Evolutionary conservation across 2,329 filamentous ascomycete genomes (phyloP).

Genomic region (Verticillium longisporum): DNA sequence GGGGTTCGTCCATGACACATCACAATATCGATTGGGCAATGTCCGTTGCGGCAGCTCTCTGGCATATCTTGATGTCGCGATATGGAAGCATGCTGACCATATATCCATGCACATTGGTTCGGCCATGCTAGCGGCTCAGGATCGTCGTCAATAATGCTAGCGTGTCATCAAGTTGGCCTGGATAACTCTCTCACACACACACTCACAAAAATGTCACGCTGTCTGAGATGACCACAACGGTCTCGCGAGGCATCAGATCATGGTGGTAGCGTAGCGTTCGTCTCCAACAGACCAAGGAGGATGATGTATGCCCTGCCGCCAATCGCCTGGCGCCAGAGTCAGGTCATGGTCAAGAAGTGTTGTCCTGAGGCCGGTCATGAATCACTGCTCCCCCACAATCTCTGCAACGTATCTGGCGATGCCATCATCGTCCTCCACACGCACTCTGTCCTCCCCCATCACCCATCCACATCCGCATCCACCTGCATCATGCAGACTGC

Average conservation of each 20-base stretch:
- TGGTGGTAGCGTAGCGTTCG: background rate
- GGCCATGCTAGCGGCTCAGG: background rate
- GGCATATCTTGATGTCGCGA: background rate
- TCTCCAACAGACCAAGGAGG: background rate
- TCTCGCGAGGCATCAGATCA: background rate
- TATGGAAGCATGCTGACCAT: background rate
- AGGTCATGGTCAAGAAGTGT: background rate
- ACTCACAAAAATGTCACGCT: too few species aligned
- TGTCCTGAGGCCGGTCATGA: background rate
- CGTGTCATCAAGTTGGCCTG: background rate
- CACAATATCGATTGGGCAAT: background rate
- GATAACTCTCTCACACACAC: background rate
- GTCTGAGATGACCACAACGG: too few species aligned
- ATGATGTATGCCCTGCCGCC: background rate
- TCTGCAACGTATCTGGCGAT: background rate
- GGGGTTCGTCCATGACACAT: constrained; percentile 1
- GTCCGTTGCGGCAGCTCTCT: background rate
- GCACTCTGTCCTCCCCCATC: background rate
- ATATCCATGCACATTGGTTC: background rate
- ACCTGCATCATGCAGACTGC: background rate
- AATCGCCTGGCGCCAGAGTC: background rate
- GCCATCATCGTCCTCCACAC: background rate
- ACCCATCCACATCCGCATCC: background rate
- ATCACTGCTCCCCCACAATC: background rate
- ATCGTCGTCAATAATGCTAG: background rate